Evolutionary conservation across 2,329 filamentous ascomycete species (phyloP).

Genomic region (Alternaria longipes): DNA sequence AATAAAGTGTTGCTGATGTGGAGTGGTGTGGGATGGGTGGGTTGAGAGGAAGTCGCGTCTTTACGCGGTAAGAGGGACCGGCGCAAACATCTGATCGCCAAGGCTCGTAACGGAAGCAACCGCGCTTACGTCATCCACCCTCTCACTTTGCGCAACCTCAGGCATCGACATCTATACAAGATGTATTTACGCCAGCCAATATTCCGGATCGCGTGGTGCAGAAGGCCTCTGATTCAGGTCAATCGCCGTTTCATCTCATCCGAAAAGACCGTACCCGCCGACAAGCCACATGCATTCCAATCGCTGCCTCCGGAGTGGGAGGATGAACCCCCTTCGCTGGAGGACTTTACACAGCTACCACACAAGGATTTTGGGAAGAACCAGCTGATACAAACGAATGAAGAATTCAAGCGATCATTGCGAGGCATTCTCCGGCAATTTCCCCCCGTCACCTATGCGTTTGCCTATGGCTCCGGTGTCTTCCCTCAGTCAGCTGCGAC

Average conservation of each 20-base stretch:
- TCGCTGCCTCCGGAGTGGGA: slow-evolving; percentile 72
- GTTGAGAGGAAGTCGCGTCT: slow-evolving; percentile 24
- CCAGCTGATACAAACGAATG: slow-evolving; percentile 91
- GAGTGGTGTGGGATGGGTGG: slow-evolving; percentile 14
- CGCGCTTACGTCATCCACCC: slow-evolving; percentile 39
- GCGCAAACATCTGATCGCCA: slow-evolving; percentile 22
- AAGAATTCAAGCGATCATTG: slow-evolving; percentile 91
- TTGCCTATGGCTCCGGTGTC: slow-evolving; percentile 96
- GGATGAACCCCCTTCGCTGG: slow-evolving; percentile 74
- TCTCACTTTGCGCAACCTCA: slow-evolving; percentile 31
- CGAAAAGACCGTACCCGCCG: slow-evolving; percentile 32
- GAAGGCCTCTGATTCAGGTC: slow-evolving; percentile 32
- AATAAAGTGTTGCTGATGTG: slow-evolving; percentile 8
- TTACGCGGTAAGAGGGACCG: slow-evolving; percentile 13
- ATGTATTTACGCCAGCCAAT: slow-evolving; percentile 46
- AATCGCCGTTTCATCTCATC: slow-evolving; percentile 40
- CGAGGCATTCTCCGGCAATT: slow-evolving; percentile 91
- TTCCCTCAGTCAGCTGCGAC: slow-evolving; percentile 76
- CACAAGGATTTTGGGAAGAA: slow-evolving; percentile 89
- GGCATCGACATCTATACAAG: slow-evolving; percentile 33
- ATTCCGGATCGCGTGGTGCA: slow-evolving; percentile 40
- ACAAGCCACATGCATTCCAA: slow-evolving; percentile 33
- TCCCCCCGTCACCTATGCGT: slow-evolving; percentile 94
- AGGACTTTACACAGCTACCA: slow-evolving; percentile 78
- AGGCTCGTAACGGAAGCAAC: slow-evolving; percentile 17